Conservation (phyloP, 192 early-diverging fungal species). For the Coemansia sp. region DNA sequence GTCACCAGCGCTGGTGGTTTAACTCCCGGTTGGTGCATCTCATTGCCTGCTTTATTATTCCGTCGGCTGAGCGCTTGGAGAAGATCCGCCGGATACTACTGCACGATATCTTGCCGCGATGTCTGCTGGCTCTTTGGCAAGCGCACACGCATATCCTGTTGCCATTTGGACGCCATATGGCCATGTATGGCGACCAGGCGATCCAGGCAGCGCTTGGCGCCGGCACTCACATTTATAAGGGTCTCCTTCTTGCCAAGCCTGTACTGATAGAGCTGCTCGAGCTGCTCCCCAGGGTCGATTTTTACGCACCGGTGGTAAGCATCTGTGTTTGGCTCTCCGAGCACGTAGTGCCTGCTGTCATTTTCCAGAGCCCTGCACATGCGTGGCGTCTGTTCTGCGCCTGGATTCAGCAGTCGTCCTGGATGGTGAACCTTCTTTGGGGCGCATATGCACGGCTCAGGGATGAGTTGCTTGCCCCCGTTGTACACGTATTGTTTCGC, state of each 20-base stretch:
- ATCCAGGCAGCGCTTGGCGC: background rate
- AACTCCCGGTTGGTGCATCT: conserved; percentile 1
- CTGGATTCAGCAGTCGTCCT: background rate
- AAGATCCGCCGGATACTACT: background rate
- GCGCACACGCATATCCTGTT: background rate
- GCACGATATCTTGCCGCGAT: background rate
- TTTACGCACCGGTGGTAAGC: conserved; percentile 2
- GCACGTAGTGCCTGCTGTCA: background rate
- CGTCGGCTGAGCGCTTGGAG: background rate
- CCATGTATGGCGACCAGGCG: background rate
- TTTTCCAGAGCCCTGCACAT: background rate
- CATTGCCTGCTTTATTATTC: background rate
- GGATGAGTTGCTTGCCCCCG: conserved; percentile 10
- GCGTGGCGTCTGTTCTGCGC: conserved; percentile 1
- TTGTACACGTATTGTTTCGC: background rate
- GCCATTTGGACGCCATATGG: background rate
- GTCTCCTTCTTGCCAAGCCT: background rate
- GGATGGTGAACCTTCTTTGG: conserved; percentile 5
- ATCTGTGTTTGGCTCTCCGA: background rate
- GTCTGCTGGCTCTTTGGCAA: background rate
- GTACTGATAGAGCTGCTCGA: background rate
- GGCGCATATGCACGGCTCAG: conserved; percentile 29
- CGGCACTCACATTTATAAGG: background rate
- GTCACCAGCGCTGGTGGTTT: conserved; percentile 34
- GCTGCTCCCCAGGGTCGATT: background rate